Conservation (phyloP, 1,284 basidiomycete species). For the Trametes versicolor region DNA sequence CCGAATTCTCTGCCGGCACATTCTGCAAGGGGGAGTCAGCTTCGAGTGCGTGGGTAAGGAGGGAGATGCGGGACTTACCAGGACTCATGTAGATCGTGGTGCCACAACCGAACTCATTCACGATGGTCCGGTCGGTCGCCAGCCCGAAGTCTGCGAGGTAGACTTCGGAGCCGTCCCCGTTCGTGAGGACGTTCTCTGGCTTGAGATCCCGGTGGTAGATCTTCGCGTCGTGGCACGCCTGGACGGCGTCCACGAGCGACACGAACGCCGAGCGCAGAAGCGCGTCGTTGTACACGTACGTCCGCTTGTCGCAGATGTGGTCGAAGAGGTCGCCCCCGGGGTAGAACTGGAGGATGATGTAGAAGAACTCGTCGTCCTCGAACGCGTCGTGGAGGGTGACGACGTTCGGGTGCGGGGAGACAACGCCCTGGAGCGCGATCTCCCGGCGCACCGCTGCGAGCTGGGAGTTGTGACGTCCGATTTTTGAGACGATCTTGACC, state of each 20-base stretch:
- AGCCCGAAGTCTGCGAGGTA: slow-evolving; percentile 77
- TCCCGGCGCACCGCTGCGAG: slow-evolving; percentile 37
- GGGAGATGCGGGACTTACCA: slow-evolving; percentile 45
- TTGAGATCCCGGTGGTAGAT: slow-evolving; percentile 82
- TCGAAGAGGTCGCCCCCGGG: slow-evolving; percentile 71
- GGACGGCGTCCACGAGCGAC: slow-evolving; percentile 71
- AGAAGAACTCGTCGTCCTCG: slow-evolving; percentile 63
- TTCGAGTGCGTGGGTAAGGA: neutral
- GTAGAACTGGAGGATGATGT: slow-evolving; percentile 72
- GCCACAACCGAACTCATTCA: slow-evolving; percentile 61
- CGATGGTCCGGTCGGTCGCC: slow-evolving; percentile 60
- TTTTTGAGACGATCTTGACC: slow-evolving; percentile 43
- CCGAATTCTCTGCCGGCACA: slow-evolving; percentile 39
- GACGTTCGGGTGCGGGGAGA: slow-evolving; percentile 67
- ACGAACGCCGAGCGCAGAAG: slow-evolving; percentile 62
- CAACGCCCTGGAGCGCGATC: slow-evolving; percentile 59
- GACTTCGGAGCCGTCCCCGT: slow-evolving; percentile 54
- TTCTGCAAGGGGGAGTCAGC: slow-evolving; percentile 35
- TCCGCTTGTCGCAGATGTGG: slow-evolving; percentile 61
- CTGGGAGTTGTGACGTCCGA: slow-evolving; percentile 11
- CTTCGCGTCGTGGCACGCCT: slow-evolving; percentile 65
- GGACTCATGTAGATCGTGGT: slow-evolving; percentile 71
- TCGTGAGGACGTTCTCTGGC: slow-evolving; percentile 80
- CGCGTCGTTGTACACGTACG: slow-evolving; percentile 60
- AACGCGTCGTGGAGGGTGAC: slow-evolving; percentile 68